These are phyloP conservation scores for Trypanosoma theileri DNA, from an alignment of 208 protist genomes.

Conservation along the genomic window DNA sequence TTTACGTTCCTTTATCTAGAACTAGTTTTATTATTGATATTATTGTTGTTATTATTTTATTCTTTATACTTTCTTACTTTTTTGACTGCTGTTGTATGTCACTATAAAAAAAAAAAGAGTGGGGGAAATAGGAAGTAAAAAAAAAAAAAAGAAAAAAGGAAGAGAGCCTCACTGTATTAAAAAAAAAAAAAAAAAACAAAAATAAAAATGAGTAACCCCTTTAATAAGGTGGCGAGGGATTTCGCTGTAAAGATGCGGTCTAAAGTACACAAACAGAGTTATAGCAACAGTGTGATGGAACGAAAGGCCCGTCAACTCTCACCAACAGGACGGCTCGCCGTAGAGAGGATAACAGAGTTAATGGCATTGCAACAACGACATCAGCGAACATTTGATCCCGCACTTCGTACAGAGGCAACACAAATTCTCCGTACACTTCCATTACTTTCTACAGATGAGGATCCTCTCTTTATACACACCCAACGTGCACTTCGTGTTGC, in stretches of 20 bases:
- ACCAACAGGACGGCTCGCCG: conserved; percentile 33
- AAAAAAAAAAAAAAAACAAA: too few species aligned
- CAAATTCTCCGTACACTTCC: conserved; percentile 61
- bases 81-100: background rate
- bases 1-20: too few species aligned
- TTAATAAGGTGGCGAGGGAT: conserved; percentile 39
- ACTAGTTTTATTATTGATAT: too few species aligned
- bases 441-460: conserved; percentile 68
- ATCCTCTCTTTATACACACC: conserved; percentile 59
- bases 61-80: too few species aligned
- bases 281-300: conserved; percentile 26
- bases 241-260: conserved; percentile 65
- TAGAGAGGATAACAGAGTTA: conserved; percentile 49
- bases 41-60: too few species aligned
- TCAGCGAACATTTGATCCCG: conserved; percentile 47
- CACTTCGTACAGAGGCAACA: conserved; percentile 37
- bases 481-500: conserved; percentile 54
- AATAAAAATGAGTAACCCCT: conserved; percentile 25
- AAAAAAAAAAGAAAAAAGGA: conserved; percentile 8
- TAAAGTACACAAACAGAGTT: conserved; percentile 69
- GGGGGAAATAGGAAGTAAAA: conserved; percentile 12
- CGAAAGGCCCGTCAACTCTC: conserved; percentile 19
- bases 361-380: conserved; percentile 37
- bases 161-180: conserved; percentile 3
- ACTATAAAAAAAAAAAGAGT: conserved; percentile 22